These are phyloP conservation scores for Aureobasidium pullulans DNA, from an alignment of 2,329 filamentous ascomycete genomes.

Conservation along the genomic window DNA sequence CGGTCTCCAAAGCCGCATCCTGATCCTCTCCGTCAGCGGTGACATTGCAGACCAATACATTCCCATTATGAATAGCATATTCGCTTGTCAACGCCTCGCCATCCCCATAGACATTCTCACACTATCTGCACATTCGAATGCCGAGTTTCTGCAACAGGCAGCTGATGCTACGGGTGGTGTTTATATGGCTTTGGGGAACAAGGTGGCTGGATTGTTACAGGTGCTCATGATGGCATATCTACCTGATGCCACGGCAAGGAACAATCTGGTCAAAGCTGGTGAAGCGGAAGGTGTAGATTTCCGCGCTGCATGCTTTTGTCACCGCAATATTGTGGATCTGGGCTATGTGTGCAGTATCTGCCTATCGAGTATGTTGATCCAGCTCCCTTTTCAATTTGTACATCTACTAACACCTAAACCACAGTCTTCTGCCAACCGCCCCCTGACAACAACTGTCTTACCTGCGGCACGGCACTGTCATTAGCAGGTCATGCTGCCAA, in stretches of 20 bases:
- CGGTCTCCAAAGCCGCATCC: slow-evolving; percentile 69
- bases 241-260: slow-evolving; percentile 59
- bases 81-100: slow-evolving; percentile 79
- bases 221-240: slow-evolving; percentile 93
- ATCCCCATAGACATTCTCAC: slow-evolving; percentile 92
- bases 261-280: slow-evolving; percentile 67
- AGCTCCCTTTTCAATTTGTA: too few species aligned
- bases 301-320: slow-evolving; percentile 96
- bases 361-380: slow-evolving; percentile 58
- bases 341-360: slow-evolving; percentile 97
- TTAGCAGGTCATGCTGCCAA: slow-evolving; percentile 68
- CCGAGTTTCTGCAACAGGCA: slow-evolving; percentile 91
- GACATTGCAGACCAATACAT: slow-evolving; percentile 89
- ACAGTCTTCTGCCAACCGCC: slow-evolving; percentile 67
- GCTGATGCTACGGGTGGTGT: slow-evolving; percentile 64
- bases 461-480: slow-evolving; percentile 72
- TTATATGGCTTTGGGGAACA: slow-evolving; percentile 49
- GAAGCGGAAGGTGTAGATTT: slow-evolving; percentile 82
- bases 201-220: slow-evolving; percentile 60
- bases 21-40: slow-evolving; percentile 84
- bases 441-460: slow-evolving; percentile 64
- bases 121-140: slow-evolving; percentile 61
- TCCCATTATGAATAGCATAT: slow-evolving; percentile 96
- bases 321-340: slow-evolving; percentile 80
- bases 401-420: too few species aligned